Conservation (phyloP, 495 filamentous ascomycete species). For the Bryoglossum gracile region DNA sequence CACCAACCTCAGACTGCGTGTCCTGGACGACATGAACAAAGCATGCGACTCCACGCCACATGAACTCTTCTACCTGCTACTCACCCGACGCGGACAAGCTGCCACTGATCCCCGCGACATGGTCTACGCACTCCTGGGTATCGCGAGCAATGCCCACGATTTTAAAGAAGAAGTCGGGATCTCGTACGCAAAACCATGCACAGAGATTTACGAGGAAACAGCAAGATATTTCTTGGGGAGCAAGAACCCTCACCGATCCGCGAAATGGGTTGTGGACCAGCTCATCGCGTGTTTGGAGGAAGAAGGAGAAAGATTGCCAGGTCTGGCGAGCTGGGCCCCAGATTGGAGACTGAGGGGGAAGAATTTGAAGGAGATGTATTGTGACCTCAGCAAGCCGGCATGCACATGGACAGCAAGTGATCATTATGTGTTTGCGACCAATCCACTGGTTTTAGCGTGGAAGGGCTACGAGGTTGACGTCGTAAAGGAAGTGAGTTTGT, state of each 20-base stretch:
- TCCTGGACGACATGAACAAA: slow-evolving; percentile 1
- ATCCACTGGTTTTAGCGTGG: background rate
- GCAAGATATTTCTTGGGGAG: background rate
- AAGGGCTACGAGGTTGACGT: background rate
- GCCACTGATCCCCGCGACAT: background rate
- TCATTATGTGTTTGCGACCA: background rate
- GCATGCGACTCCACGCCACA: background rate
- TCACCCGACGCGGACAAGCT: background rate
- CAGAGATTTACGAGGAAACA: background rate
- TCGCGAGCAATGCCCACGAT: background rate
- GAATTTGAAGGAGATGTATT: background rate
- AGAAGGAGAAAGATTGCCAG: background rate
- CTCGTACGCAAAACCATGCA: background rate
- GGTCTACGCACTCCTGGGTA: background rate
- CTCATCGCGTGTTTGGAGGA: background rate
- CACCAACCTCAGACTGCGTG: background rate
- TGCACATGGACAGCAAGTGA: background rate
- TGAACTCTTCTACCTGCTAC: background rate
- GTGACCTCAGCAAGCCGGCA: background rate
- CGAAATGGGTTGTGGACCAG: too few species aligned
- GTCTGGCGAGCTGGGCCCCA: background rate
- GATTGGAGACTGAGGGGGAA: background rate
- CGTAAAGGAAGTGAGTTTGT: background rate
- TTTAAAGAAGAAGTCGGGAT: background rate
- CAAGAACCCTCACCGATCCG: background rate